Conservation (phyloP, 176 grass and related monocot species). For the Chrysopogon serrulatus region DNA sequence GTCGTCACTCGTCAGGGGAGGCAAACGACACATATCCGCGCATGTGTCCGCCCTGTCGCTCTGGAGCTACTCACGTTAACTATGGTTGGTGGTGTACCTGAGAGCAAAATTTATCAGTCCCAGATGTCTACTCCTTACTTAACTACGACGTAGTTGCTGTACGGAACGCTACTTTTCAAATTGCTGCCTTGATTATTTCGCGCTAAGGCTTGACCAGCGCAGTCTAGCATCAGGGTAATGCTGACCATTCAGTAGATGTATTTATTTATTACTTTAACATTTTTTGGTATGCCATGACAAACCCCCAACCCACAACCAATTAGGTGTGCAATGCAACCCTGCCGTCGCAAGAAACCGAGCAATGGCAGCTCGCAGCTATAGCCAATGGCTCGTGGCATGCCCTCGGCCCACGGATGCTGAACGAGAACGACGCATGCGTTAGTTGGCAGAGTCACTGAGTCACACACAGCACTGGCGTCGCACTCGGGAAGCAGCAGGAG, state of each 20-base stretch:
- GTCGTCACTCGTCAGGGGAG: background rate
- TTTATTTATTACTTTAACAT: background rate
- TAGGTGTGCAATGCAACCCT: background rate
- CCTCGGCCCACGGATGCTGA: conserved; percentile 6
- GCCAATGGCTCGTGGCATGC: background rate
- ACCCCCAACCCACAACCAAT: background rate
- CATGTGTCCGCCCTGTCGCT: background rate
- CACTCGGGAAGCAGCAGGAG: background rate
- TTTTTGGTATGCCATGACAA: background rate
- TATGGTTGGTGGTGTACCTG: background rate
- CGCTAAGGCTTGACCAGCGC: background rate
- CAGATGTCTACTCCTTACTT: background rate
- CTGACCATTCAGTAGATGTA: background rate
- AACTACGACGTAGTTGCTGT: background rate
- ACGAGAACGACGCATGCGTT: conserved; percentile 18
- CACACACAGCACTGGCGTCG: background rate
- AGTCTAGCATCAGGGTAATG: background rate
- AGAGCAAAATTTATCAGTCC: background rate
- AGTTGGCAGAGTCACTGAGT: background rate
- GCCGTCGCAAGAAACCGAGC: background rate
- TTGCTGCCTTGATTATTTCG: background rate
- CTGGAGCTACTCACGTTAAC: background rate
- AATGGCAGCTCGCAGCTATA: background rate
- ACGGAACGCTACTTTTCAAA: background rate
- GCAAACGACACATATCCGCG: background rate